phyloP scores from a whole-genome alignment of 352 stramenopile genomes.

The Thalassiosira delicatula region DNA sequence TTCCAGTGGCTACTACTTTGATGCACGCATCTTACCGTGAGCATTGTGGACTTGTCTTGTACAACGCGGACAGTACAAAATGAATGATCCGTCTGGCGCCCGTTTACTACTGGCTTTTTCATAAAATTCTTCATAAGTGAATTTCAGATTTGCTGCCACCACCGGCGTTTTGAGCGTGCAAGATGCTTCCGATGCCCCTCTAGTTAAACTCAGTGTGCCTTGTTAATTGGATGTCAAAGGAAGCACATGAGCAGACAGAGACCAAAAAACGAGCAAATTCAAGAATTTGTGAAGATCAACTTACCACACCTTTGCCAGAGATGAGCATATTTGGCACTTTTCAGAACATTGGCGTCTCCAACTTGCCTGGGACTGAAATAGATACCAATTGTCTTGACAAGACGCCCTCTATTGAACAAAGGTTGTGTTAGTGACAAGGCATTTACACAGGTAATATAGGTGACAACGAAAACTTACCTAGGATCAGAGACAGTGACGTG shows the following conservation, averaged over 20 bases:
- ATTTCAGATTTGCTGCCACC: conserved; percentile 81
- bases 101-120: conserved; percentile 72
- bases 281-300: not conserved
- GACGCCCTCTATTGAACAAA: no score
- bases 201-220: conserved; percentile 69
- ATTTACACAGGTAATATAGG: no score
- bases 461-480: no score
- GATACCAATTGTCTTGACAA: conserved; percentile 74
- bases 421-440: no score
- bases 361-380: conserved; percentile 79
- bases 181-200: conserved; percentile 65
- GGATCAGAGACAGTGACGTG: conserved; percentile 77
- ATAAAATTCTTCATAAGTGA: conserved; percentile 85
- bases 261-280: not conserved
- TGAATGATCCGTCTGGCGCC: conserved; percentile 69
- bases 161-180: conserved; percentile 74
- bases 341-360: conserved; percentile 68
- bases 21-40: conserved; percentile 66
- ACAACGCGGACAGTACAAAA: conserved; percentile 87
- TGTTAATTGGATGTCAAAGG: not conserved
- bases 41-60: conserved; percentile 86
- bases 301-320: conserved; percentile 78
- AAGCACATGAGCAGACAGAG: not conserved
- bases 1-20: not conserved
- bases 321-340: conserved; percentile 67